Percentiles rank a stretch among this genome's conserved stretches.
Conservation (phyloP, 768 basidiomycete species). For the Boletus reticulatus region DNA sequence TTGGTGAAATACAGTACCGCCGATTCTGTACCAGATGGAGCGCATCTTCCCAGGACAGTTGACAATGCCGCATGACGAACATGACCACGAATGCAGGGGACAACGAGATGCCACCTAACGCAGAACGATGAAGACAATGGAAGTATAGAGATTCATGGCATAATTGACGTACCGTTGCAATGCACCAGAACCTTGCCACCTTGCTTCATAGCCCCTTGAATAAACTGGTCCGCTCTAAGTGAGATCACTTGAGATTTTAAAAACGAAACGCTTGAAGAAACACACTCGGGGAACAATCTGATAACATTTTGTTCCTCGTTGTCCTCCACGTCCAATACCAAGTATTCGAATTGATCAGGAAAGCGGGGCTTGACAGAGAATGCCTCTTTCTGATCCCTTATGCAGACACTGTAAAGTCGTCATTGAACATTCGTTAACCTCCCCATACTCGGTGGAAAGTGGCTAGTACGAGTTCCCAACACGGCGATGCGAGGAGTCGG, state of each 20-base stretch:
- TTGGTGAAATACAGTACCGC: conserved; percentile 91
- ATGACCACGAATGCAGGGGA: conserved; percentile 90
- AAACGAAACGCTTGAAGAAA: conserved; percentile 3
- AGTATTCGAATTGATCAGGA: conserved; percentile 71
- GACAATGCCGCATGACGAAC: conserved; percentile 88
- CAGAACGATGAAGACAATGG: neutral
- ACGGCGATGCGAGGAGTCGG: neutral
- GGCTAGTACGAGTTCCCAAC: neutral
- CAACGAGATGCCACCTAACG: conserved; percentile 77
- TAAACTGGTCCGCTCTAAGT: conserved; percentile 70
- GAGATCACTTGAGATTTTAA: neutral
- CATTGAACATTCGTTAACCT: neutral
- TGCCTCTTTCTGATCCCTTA: conserved; percentile 85
- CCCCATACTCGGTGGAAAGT: neutral
- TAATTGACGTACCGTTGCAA: conserved; percentile 66
- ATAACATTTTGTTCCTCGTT: conserved; percentile 95
- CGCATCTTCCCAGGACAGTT: conserved; percentile 84
- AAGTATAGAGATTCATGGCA: neutral
- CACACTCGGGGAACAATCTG: conserved; percentile 81
- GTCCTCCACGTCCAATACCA: conserved; percentile 85
- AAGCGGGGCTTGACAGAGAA: conserved; percentile 89
- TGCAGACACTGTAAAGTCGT: conserved; percentile 61
- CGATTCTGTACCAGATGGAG: conserved; percentile 86
- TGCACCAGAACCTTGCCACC: conserved; percentile 84
- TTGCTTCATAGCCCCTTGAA: conserved; percentile 53